Percentiles rank a stretch among this genome's conserved stretches.
These are phyloP conservation scores for Protostelium mycophagum DNA, from an alignment of 78 protist genomes.

Conservation along the genomic window DNA sequence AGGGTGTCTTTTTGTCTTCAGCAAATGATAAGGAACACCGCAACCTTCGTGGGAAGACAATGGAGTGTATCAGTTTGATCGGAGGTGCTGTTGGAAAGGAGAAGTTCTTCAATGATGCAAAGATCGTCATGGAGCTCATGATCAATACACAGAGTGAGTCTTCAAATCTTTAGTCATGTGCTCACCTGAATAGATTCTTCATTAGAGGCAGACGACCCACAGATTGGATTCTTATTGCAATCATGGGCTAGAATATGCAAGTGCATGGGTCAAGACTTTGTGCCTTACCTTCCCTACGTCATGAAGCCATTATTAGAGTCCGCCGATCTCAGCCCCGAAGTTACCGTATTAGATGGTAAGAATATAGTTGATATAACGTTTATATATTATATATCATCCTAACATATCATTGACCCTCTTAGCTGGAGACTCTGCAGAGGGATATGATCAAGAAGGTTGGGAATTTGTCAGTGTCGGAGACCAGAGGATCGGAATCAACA, in stretches of 20 bases:
- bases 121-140: constrained; percentile 64
- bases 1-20: constrained; percentile 25
- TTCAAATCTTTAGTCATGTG: neutral
- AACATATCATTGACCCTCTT: neutral
- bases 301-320: constrained; percentile 71
- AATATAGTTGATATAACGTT: neutral
- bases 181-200: neutral
- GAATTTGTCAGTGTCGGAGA: constrained; percentile 5
- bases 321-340: constrained; percentile 34
- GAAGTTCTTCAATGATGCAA: constrained; percentile 56
- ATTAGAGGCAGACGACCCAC: constrained; percentile 79
- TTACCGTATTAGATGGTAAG: constrained; percentile 7
- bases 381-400: neutral
- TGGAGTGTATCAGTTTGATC: constrained; percentile 85
- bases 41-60: constrained; percentile 78
- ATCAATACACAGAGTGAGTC: constrained; percentile 13
- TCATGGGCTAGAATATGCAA: constrained; percentile 83
- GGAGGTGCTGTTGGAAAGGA: constrained; percentile 89
- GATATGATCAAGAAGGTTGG: constrained; percentile 18
- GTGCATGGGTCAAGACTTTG: constrained; percentile 72
- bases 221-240: constrained; percentile 68
- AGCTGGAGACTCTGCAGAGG: neutral
- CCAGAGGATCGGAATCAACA: constrained; percentile 19
- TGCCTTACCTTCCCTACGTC: constrained; percentile 69
- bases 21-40: constrained; percentile 23